Evolutionary conservation across 2,329 filamentous ascomycete genomes (phyloP).

Genomic region (Emydomyces testavorans): DNA sequence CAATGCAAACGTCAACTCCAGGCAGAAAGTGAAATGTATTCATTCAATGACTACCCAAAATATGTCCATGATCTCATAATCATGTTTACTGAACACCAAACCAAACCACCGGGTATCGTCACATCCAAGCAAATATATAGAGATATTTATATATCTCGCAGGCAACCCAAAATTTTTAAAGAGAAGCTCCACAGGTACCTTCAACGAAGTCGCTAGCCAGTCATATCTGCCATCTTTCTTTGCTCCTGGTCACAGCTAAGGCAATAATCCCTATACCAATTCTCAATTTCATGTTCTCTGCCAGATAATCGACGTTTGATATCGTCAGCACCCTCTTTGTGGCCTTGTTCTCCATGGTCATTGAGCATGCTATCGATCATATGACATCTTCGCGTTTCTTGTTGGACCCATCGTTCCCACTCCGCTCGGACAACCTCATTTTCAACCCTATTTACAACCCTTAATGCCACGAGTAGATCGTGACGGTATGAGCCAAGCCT

Average conservation of each 20-base stretch:
- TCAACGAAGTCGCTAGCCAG: slow-evolving; percentile 6
- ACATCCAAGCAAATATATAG: slow-evolving; percentile 2
- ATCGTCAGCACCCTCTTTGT: slow-evolving; percentile 19
- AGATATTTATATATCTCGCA: too few relatives aligned
- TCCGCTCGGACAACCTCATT: slow-evolving; percentile 73
- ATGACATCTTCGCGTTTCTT: slow-evolving; percentile 66
- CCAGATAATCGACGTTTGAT: slow-evolving; percentile 26
- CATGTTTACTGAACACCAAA: not conserved
- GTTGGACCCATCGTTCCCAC: slow-evolving; percentile 83
- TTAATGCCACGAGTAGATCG: slow-evolving; percentile 79
- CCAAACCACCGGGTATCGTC: slow-evolving; percentile 6
- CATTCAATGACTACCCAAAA: not conserved
- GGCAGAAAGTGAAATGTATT: not conserved
- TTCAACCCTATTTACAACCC: slow-evolving; percentile 81
- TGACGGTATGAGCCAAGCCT: slow-evolving; percentile 74
- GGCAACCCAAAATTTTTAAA: not conserved
- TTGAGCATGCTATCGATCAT: slow-evolving; percentile 44
- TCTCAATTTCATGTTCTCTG: slow-evolving; percentile 37
- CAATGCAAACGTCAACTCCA: not conserved
- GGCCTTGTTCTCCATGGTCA: slow-evolving; percentile 18
- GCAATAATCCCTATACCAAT: slow-evolving; percentile 53
- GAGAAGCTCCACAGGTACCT: not conserved
- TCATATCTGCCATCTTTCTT: slow-evolving; percentile 17
- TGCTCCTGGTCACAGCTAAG: slow-evolving; percentile 45
- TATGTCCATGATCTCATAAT: slow-evolving; percentile 1